Evolutionary conservation across 768 basidiomycete genomes (phyloP), one percentile per base, ranked within the genome.

Genomic region (Lentinula sp.): DNA sequence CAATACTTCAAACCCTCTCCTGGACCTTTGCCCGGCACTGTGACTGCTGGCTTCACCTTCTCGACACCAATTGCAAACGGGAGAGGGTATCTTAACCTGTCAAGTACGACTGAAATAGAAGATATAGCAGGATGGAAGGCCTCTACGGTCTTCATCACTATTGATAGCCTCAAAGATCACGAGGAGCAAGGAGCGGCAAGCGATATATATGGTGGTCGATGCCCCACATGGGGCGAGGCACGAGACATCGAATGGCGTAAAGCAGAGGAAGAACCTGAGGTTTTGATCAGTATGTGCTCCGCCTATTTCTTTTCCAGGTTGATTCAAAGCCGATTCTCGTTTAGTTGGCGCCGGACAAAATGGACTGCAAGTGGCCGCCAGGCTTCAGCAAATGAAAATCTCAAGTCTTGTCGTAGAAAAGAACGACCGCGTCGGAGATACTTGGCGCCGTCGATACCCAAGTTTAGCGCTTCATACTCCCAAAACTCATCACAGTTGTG

Each of bases 281-380:
- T 60, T 20, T 28, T 60, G 4, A 36, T 58, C 42, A 35, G 57
- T 58, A 48, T 12, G 57, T 57, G 43, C 18, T 45, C n/a, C 23
- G 20, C 46, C 46, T 20, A 18, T 15, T 7, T 48, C 23, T 10
- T n/a, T 20, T 12, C 18, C n/a, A n/a, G 16, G n/a, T 15, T 7
- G 15, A 41, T 7, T 15, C 4, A 6, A 45, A n/a, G 6, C 15
- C 18, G 10, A 52, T n/a, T 20, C 12, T 23, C 55, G 57, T 59
- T 20, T 51, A 79, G 78, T 81, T n/a, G 80, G 80, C 23, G 77
- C 61, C 0, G 80, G 76, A 0, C 80, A 81, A 59, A 73, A 68
- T 15, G 80, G 80, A 9, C 66, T 81, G n/a, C 71, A 71, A 12
- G 61, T 78, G 7, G 80, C 74, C 0, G 79, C 80, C 5, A 73